Evolutionary conservation across 495 filamentous ascomycete genomes (phyloP).

Genomic region (Talaromyces thailandensis): DNA sequence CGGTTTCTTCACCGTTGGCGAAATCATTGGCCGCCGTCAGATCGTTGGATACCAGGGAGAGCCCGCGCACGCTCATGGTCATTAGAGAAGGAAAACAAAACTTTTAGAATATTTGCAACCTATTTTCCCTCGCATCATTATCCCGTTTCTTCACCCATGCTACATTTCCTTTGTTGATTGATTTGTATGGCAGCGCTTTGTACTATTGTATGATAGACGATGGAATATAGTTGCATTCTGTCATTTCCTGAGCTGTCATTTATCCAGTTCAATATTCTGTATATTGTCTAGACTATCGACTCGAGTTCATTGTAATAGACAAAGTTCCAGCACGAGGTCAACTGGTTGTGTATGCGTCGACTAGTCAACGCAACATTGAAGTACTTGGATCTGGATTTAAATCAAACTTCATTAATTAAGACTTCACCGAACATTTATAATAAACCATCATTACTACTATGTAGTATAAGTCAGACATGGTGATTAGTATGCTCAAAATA

Average conservation of each 20-base stretch:
- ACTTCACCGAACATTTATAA: too few species aligned
- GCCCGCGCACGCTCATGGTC: conserved; percentile 26
- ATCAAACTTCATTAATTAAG: too few species aligned
- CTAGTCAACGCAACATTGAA: too few species aligned
- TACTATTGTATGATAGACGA: conserved; percentile 48
- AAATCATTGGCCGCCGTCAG: conserved; percentile 94
- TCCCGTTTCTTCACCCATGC: not conserved
- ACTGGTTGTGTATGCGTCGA: too few species aligned
- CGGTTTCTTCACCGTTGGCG: conserved; percentile 95
- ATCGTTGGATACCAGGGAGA: conserved; percentile 84
- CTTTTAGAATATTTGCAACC: conserved; percentile 3
- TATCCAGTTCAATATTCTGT: not conserved
- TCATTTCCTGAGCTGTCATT: not conserved
- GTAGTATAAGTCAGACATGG: too few species aligned
- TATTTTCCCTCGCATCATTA: not conserved
- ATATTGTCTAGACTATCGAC: not conserved
- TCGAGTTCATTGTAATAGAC: too few species aligned
- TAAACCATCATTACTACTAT: too few species aligned
- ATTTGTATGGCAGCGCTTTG: conserved; percentile 25
- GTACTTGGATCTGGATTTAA: too few species aligned
- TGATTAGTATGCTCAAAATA: too few species aligned
- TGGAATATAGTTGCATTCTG: conserved; percentile 43
- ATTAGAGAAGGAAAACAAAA: not conserved
- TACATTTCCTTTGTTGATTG: conserved; percentile 16
- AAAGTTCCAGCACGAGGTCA: too few species aligned